Base-by-base conservation (phyloP, 768 basidiomycete genomes). In the Lactarius quietus region DNA sequence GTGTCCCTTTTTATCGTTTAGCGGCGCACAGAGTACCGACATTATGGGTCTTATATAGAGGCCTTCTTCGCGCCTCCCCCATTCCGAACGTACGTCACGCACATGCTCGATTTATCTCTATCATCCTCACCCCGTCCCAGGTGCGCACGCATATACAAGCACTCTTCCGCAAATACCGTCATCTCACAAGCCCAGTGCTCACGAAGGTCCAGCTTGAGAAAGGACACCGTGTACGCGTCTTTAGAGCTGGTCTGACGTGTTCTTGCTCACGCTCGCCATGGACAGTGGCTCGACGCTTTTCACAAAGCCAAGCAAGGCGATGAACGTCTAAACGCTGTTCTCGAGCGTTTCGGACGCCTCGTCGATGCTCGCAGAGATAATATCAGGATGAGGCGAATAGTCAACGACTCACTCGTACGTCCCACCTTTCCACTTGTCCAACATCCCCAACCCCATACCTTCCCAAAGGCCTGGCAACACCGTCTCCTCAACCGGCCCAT, bases 11-110 rank as follows among this genome's bases (percentile, higher is more conserved):
- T 70, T 92, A 81, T 71, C 73, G 82, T 57, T 85, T 93, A 31
- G 78, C 81, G 0, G 87, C 87, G 0, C 94, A 95, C 73, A 83
- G 87, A 28, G 75, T 87, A 31, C 92, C 93, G 3, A 93, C 91
- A 0, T 74, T 89, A 70, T 92, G 90, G 89, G 74, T 79, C 0
- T 76, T 95, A 6, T 95, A 94, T 23, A 82, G 92, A 26, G 84
- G 85, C 4, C 79, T 95, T 17, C 74, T 91, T 56, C 76, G 80
- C 33, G 70, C 80, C 45, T 80, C 89, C 8, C 83, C 84, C 1
- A 80, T 80, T 18, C 79, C 82, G 31, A 78, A 83, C 72, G 89
- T 90, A 69, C 62, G 84, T 73, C 10, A 52, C 2, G 35, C 18
- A n/a, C 33, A 38, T n/a, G 3, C 51, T 51, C 59, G n/a, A 38